Evolutionary conservation across 192 early-diverging fungal genomes (phyloP), one percentile per base, ranked within the genome.

Genomic region (Umbelopsis sp.): DNA sequence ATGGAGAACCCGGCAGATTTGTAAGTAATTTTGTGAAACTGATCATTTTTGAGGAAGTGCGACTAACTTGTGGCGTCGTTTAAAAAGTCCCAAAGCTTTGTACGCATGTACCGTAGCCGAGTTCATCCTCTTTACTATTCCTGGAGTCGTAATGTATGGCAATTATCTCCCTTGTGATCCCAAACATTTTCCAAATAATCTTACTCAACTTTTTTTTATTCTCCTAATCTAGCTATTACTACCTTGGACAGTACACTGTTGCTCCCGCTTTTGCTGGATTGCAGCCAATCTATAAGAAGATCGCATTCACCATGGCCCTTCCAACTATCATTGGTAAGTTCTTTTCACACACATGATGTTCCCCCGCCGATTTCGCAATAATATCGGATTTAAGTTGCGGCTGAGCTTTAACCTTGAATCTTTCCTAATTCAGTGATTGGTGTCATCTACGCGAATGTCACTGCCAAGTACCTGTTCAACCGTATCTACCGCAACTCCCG

Each of bases 251-350:
- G 16, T 61, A 61, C 16, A 61, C 55, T 25, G 55, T 61, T n/a
- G 55, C 55, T 12, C 55, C 55, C 27, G 55, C 55, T 12, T 61
- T 61, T 35, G 55, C 55, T 35, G 55, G 55, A 12, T 61, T 61
- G 27, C 30, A 61, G 30, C 55, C 55, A 1, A 16, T 61, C 10
- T 61, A 61, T 18, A 61, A 61, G 30, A 61, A 61, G 27, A 61
- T 61, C n/a, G 55, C 55, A n/a, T 61, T 61, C 55, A 61, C 55
- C n/a, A 35, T 61, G 55, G 55, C 55, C 2, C 55, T 61, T 61
- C 55, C 55, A 35, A 61, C 55, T 13, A 61, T 61, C 16, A 61
- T 61, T 30, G 55, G 55, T 61, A 61, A 61, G 30, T 27, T 30
- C 3, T 7, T 27, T 7, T 23, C 6, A 27, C 21, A 15, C 11